Percentiles rank a stretch among this genome's conserved stretches.
phyloP scores from a whole-genome alignment of 768 basidiomycete species.

The Naganishia kalamii region DNA sequence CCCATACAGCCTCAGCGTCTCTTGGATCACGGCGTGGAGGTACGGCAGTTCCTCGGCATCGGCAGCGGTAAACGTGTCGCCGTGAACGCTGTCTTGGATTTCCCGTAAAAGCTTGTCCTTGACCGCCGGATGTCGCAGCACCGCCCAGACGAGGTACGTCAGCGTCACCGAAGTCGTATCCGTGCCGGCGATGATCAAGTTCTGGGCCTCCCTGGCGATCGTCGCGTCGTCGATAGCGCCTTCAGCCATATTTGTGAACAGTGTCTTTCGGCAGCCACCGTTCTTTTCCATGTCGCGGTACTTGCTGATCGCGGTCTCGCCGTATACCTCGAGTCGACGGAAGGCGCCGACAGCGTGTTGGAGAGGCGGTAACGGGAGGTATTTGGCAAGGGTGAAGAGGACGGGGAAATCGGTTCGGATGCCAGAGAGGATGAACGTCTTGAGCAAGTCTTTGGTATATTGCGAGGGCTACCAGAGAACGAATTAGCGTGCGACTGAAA shows the following conservation, averaged over 20 bases:
- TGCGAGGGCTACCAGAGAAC: conserved; percentile 1
- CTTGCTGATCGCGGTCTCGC: not conserved
- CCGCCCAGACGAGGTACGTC: conserved; percentile 7
- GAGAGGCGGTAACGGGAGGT: not conserved
- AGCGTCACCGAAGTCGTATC: conserved; percentile 8
- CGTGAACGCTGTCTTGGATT: not conserved
- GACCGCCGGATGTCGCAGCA: not conserved
- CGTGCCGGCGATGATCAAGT: not conserved
- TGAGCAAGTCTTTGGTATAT: conserved; percentile 5
- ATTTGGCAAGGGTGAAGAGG: conserved; percentile 6
- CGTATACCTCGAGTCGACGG: not conserved
- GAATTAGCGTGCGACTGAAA: not conserved
- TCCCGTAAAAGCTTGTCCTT: not conserved
- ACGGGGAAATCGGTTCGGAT: not conserved
- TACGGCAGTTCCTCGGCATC: conserved; percentile 6
- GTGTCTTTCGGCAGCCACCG: conserved; percentile 1
- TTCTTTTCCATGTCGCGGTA: conserved; percentile 5
- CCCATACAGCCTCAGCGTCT: conserved; percentile 4
- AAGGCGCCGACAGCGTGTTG: conserved; percentile 1
- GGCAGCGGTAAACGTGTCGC: not conserved
- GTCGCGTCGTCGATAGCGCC: not conserved
- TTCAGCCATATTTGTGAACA: conserved; percentile 8
- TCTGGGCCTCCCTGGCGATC: not conserved
- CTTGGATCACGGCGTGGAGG: not conserved
- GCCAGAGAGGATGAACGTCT: conserved; percentile 2